phyloP scores from a whole-genome alignment of 306 rosid genomes.

The Fragaria nilgerrensis region DNA sequence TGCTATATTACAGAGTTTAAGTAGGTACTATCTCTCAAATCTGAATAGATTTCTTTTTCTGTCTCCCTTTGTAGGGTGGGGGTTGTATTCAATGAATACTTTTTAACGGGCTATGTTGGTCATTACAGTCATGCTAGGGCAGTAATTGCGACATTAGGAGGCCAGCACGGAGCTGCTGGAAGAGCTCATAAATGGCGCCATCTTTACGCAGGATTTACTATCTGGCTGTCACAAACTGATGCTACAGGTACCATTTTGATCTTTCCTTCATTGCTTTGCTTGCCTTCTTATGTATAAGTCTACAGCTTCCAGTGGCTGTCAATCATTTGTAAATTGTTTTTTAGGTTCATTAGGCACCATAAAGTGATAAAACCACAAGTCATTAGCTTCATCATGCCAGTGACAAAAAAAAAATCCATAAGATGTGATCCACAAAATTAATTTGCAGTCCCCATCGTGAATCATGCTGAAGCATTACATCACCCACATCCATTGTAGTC shows the following conservation, averaged over 20 bases:
- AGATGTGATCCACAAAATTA: not conserved
- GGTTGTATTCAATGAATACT: not conserved
- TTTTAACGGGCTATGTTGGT: slow-evolving; percentile 21
- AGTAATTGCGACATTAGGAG: slow-evolving; percentile 75
- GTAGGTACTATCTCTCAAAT: slow-evolving; percentile 55
- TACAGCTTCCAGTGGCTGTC: not conserved
- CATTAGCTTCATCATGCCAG: not conserved
- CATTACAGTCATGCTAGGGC: slow-evolving; percentile 74
- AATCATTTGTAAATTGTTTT: not conserved
- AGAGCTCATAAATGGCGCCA: slow-evolving; percentile 71
- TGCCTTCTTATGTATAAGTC: slow-evolving; percentile 13
- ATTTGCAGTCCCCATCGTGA: not conserved
- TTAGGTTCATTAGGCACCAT: not conserved
- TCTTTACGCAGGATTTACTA: slow-evolving; percentile 83
- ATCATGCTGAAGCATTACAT: not conserved
- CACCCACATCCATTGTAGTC: not conserved
- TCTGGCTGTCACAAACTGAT: slow-evolving; percentile 88
- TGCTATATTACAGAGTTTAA: slow-evolving; percentile 75
- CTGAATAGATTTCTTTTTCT: slow-evolving; percentile 2
- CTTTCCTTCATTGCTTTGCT: not conserved
- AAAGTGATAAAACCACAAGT: not conserved
- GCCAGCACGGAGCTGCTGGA: slow-evolving; percentile 61
- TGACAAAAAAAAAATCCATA: not conserved
- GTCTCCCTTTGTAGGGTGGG: not conserved
- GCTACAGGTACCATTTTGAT: slow-evolving; percentile 50